A percentile compares a stretch with the other conserved stretches of the same genome.
These are phyloP conservation scores for Tricholoma flavovirens DNA, from an alignment of 768 basidiomycete genomes.

Conservation along the genomic window DNA sequence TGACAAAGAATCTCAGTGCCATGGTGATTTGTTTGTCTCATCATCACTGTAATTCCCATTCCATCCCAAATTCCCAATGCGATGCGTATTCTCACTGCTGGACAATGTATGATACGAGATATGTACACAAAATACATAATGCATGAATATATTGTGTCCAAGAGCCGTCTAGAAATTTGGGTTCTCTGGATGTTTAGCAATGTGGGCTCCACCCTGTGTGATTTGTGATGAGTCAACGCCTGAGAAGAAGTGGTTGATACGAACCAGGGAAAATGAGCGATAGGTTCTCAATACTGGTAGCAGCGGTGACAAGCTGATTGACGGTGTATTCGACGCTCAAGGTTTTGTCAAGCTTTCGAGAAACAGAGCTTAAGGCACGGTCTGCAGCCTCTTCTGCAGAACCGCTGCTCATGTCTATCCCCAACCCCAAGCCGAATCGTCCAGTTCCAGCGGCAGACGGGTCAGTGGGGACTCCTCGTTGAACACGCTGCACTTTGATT, in stretches of 20 bases:
- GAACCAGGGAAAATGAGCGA: slow-evolving; percentile 73
- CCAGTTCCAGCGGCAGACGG: slow-evolving; percentile 18
- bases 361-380: slow-evolving; percentile 75
- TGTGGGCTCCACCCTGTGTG: slow-evolving; percentile 31
- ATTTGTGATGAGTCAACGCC: not conserved
- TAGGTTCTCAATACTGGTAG: slow-evolving; percentile 71
- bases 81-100: not conserved
- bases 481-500: slow-evolving; percentile 62
- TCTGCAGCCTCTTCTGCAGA: slow-evolving; percentile 84
- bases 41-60: not conserved
- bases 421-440: slow-evolving; percentile 38
- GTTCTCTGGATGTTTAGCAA: not conserved
- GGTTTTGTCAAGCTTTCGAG: slow-evolving; percentile 75
- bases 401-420: slow-evolving; percentile 59
- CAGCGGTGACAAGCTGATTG: slow-evolving; percentile 87
- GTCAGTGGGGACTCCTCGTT: slow-evolving; percentile 33
- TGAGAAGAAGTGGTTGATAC: slow-evolving; percentile 15
- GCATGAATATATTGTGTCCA: not conserved
- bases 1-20: not conserved
- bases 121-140: not conserved
- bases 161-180: no score
- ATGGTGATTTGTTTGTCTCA: not conserved
- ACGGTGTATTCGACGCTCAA: slow-evolving; percentile 92
- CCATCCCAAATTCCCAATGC: not conserved
- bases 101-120: not conserved